phyloP scores from a whole-genome alignment of 176 grass and related monocot genomes.

The Tillandsia leiboldiana region DNA sequence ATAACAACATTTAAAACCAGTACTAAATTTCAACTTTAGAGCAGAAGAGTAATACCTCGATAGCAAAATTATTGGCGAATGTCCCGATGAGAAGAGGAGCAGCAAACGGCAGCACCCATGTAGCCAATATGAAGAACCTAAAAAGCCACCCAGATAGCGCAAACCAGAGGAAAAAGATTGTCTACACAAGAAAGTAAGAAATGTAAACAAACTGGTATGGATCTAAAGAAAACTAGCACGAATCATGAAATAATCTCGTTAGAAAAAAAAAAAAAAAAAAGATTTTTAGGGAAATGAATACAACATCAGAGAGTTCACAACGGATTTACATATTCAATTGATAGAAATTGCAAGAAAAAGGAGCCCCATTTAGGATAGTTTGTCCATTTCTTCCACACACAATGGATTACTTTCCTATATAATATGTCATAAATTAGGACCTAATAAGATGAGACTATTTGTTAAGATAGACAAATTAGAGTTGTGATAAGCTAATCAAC shows the following conservation, averaged over 20 bases:
- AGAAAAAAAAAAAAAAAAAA: background rate
- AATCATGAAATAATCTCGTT: background rate
- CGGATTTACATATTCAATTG: no score
- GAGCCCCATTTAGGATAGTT: no score
- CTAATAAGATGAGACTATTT: no score
- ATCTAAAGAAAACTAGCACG: background rate
- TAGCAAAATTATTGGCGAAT: slow-evolving; percentile 73
- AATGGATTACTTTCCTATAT: no score
- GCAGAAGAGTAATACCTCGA: slow-evolving; percentile 47
- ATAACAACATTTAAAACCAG: slow-evolving; percentile 1
- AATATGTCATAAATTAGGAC: no score
- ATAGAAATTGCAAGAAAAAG: no score
- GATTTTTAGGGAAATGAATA: background rate
- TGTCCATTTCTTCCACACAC: no score
- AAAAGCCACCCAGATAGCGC: slow-evolving; percentile 84
- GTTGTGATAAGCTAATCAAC: no score
- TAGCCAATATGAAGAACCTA: slow-evolving; percentile 76
- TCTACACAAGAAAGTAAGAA: slow-evolving; percentile 38
- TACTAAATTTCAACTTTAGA: background rate
- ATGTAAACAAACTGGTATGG: background rate
- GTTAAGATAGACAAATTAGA: no score
- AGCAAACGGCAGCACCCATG: slow-evolving; percentile 71
- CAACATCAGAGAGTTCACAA: no score
- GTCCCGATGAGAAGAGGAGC: slow-evolving; percentile 78
- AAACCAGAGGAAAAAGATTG: slow-evolving; percentile 75